A percentile compares a stretch with the other conserved stretches of the same genome.
Conservation (phyloP, 306 rosid species). For the Cucurbita argyrosperma region DNA sequence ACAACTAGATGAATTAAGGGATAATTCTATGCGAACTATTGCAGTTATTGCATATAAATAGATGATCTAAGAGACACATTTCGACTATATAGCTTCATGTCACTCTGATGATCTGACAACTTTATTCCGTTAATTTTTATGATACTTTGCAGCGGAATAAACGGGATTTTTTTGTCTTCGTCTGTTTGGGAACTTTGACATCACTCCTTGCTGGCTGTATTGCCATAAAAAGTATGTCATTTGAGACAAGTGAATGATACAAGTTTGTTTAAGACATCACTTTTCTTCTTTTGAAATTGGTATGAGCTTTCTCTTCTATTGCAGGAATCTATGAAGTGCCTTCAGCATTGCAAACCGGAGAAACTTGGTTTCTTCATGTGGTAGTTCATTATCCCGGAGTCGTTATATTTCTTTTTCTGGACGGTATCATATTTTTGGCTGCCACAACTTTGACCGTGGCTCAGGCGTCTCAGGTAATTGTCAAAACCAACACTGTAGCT, state of each 20-base stretch:
- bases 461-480: conserved; percentile 65
- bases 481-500: conserved; percentile 6
- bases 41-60: background rate
- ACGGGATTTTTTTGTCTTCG: conserved; percentile 65
- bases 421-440: conserved; percentile 27
- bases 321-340: conserved; percentile 56
- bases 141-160: conserved; percentile 79
- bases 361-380: conserved; percentile 48
- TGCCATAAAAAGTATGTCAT: conserved; percentile 54
- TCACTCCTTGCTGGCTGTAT: conserved; percentile 33
- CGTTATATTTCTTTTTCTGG: conserved; percentile 46
- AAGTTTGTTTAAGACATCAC: background rate
- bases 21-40: background rate
- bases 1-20: background rate
- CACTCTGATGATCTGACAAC: background rate
- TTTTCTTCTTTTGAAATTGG: conserved; percentile 11
- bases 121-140: conserved; percentile 7
- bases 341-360: conserved; percentile 33
- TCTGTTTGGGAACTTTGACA: conserved; percentile 55
- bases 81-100: background rate
- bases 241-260: conserved; percentile 8
- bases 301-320: conserved; percentile 19
- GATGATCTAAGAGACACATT: background rate
- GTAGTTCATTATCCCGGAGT: conserved; percentile 46
- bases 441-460: conserved; percentile 44